phyloP scores from a whole-genome alignment of 495 filamentous ascomycete species.

The Xanthoparmelia taractica region DNA sequence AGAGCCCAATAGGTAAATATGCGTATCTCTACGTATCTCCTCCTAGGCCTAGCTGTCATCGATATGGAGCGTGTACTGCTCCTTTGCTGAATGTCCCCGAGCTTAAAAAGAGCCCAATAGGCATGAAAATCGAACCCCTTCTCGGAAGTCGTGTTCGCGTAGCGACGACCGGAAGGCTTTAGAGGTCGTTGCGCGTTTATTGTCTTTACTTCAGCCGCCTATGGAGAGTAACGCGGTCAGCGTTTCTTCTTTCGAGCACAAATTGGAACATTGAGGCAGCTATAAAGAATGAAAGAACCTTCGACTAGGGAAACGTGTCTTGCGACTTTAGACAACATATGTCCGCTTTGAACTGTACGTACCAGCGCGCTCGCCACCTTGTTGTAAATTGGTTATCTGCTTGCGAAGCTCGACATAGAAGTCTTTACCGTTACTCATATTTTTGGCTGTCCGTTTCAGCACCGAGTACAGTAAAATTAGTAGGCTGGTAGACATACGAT shows the following conservation, averaged over 20 bases:
- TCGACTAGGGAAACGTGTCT: neutral
- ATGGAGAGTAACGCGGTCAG: neutral
- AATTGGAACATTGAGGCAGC: neutral
- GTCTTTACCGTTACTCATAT: conserved; percentile 48
- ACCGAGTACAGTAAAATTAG: neutral
- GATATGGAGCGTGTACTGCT: neutral
- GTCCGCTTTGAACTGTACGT: conserved; percentile 8
- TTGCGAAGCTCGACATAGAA: conserved; percentile 49
- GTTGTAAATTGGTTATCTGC: conserved; percentile 40
- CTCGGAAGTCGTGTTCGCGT: neutral
- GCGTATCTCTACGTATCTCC: neutral
- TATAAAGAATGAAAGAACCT: neutral
- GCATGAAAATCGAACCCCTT: no score
- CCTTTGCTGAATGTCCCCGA: neutral
- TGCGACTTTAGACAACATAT: neutral
- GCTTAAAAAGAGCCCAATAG: neutral
- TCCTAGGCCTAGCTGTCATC: neutral
- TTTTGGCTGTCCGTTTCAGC: conserved; percentile 36
- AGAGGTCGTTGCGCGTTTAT: neutral
- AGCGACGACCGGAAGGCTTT: neutral
- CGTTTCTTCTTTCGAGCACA: neutral
- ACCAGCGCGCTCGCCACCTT: conserved; percentile 37
- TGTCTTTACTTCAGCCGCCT: neutral
- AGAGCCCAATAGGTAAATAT: neutral
- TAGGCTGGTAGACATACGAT: conserved; percentile 34